phyloP scores from a whole-genome alignment of 1,284 basidiomycete genomes.

The Hymenochaete sp. region DNA sequence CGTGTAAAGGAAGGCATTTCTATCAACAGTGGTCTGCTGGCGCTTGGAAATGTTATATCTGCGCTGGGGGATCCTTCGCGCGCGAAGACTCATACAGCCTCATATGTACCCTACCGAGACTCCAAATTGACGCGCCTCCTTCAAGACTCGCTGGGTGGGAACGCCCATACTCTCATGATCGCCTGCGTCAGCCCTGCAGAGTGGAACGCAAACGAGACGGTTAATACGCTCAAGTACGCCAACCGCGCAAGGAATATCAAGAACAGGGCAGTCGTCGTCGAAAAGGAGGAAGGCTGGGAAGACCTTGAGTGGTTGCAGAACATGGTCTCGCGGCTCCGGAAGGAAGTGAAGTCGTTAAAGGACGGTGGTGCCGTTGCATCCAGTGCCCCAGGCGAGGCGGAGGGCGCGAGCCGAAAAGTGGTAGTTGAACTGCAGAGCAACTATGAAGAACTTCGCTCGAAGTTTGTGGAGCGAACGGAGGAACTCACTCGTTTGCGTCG shows the following conservation, averaged over 20 bases:
- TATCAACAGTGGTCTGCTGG: conserved; percentile 94
- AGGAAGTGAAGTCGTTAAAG: conserved; percentile 74
- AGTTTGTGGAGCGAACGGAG: conserved; percentile 79
- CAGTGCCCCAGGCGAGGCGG: conserved; percentile 24
- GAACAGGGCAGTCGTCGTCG: conserved; percentile 87
- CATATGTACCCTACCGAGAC: conserved; percentile 94
- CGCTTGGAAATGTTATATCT: conserved; percentile 96
- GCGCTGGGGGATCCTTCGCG: conserved; percentile 91
- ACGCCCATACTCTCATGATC: conserved; percentile 97
- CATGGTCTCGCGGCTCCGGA: conserved; percentile 75
- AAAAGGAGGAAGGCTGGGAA: conserved; percentile 97
- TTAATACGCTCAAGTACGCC: conserved; percentile 97
- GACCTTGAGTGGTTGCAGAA: conserved; percentile 94
- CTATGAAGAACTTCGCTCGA: conserved; percentile 76
- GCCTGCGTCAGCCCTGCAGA: conserved; percentile 95
- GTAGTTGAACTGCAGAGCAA: conserved; percentile 72
- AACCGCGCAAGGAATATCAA: conserved; percentile 97
- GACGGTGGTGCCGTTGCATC: conserved; percentile 41
- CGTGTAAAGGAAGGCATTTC: conserved; percentile 96
- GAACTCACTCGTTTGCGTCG: conserved; percentile 73
- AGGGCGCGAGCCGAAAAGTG: conserved; percentile 62
- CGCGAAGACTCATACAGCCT: conserved; percentile 64
- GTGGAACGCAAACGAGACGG: conserved; percentile 90
- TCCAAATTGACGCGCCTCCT: conserved; percentile 90
- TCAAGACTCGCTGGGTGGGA: conserved; percentile 98